Evolutionary conservation across 2,329 filamentous ascomycete species (phyloP).

Genomic region (Ophiostoma quercus): DNA sequence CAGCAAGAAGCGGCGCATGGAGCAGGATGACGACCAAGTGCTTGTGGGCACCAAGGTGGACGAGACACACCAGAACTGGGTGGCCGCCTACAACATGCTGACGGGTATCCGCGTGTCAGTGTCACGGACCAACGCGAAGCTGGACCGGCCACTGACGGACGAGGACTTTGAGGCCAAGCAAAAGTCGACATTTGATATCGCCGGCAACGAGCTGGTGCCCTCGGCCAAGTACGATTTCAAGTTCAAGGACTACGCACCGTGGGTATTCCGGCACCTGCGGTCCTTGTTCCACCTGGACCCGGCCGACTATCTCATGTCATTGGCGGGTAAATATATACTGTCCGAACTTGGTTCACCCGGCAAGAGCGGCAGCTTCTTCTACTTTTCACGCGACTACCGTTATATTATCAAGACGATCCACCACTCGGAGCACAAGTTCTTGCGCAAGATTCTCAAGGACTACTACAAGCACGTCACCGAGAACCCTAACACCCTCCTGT

Average conservation of each 20-base stretch:
- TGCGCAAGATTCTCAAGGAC: slow-evolving; percentile 77
- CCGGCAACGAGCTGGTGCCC: slow-evolving; percentile 92
- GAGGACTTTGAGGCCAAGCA: slow-evolving; percentile 91
- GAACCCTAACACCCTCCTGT: slow-evolving; percentile 94
- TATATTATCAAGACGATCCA: slow-evolving; percentile 99
- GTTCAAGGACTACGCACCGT: slow-evolving; percentile 99
- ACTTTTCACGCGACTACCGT: slow-evolving; percentile 98
- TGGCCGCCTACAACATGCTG: slow-evolving; percentile 98
- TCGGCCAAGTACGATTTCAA: slow-evolving; percentile 99
- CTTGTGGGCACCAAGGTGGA: slow-evolving; percentile 97
- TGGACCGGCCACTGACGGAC: slow-evolving; percentile 83
- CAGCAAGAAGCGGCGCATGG: slow-evolving; percentile 74
- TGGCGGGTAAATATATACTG: slow-evolving; percentile 97
- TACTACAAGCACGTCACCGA: slow-evolving; percentile 90
- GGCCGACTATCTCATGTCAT: slow-evolving; percentile 94
- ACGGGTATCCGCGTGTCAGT: slow-evolving; percentile 97
- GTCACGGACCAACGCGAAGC: slow-evolving; percentile 91
- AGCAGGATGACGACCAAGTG: slow-evolving; percentile 87
- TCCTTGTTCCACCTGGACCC: slow-evolving; percentile 86
- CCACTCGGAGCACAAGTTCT: slow-evolving; percentile 84
- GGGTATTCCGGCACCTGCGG: slow-evolving; percentile 93
- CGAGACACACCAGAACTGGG: slow-evolving; percentile 94
- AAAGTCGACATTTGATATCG: slow-evolving; percentile 98
- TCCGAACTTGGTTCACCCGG: slow-evolving; percentile 95
- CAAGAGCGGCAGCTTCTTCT: slow-evolving; percentile 99